These are phyloP conservation scores for Sclerotinia glacialis DNA, from an alignment of 2,329 filamentous ascomycete species.

Conservation along the genomic window DNA sequence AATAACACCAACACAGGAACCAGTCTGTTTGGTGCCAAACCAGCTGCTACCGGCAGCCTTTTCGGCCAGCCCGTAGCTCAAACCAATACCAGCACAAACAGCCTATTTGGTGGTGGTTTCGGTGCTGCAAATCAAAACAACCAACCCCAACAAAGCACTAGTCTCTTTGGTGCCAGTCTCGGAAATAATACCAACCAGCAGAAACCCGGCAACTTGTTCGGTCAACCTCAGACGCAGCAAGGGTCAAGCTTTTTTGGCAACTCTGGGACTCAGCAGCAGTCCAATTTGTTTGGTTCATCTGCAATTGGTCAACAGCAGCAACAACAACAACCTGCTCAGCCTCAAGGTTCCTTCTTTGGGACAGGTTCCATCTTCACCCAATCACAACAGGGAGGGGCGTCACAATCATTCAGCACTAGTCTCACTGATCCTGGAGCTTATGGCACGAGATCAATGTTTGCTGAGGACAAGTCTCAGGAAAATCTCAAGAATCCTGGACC, in stretches of 20 bases:
- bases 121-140: constrained; percentile 42
- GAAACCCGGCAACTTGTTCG: constrained; percentile 55
- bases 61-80: constrained; percentile 44
- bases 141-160: constrained; percentile 43
- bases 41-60: constrained; percentile 42
- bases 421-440: constrained; percentile 84
- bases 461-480: constrained; percentile 57
- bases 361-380: constrained; percentile 56
- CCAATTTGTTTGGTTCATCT: constrained; percentile 37
- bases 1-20: constrained; percentile 37
- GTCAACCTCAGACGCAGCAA: constrained; percentile 41
- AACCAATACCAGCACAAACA: constrained; percentile 36
- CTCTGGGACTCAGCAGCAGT: constrained; percentile 31
- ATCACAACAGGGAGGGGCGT: constrained; percentile 50
- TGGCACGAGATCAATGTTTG: constrained; percentile 82
- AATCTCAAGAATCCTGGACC: constrained; percentile 71
- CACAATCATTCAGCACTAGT: constrained; percentile 71
- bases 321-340: constrained; percentile 38
- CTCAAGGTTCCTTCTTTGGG: constrained; percentile 61
- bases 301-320: constrained; percentile 35
- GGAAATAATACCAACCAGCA: constrained; percentile 47
- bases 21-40: constrained; percentile 41
- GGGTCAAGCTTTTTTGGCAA: constrained; percentile 52
- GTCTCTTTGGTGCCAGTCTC: constrained; percentile 49
- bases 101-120: constrained; percentile 25